phyloP scores from a whole-genome alignment of 2,329 filamentous ascomycete species.

The Trichoderma atrobrunneum region DNA sequence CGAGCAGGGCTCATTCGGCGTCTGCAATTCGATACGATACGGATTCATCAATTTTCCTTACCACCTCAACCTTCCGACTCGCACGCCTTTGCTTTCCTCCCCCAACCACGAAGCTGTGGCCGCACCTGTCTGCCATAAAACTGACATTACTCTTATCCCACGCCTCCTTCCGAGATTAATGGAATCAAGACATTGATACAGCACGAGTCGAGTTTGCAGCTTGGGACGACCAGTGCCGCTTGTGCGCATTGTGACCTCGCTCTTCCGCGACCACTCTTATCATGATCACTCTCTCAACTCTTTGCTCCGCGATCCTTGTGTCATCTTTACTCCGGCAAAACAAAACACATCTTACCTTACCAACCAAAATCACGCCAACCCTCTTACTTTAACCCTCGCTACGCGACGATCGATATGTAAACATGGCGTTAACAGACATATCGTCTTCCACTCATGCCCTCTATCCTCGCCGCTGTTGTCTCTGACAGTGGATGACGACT shows the following conservation, averaged over 20 bases:
- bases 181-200: slow-evolving; percentile 10
- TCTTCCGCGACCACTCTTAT: slow-evolving; percentile 22
- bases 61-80: background rate
- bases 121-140: slow-evolving; percentile 5
- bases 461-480: slow-evolving; percentile 20
- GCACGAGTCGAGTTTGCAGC: background rate
- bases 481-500: slow-evolving; percentile 23
- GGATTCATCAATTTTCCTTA: background rate
- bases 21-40: slow-evolving; percentile 10
- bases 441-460: slow-evolving; percentile 16
- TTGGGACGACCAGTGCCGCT: slow-evolving; percentile 12
- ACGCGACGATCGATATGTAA: slow-evolving; percentile 21
- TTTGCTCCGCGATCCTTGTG: slow-evolving; percentile 26
- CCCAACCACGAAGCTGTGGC: slow-evolving; percentile 2
- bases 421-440: slow-evolving; percentile 20
- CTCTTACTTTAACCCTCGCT: slow-evolving; percentile 8
- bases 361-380: slow-evolving; percentile 4
- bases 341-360: background rate
- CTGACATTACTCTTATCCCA: background rate
- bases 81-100: background rate
- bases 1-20: slow-evolving; percentile 2
- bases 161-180: slow-evolving; percentile 2
- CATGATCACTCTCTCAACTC: slow-evolving; percentile 28
- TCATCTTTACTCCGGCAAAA: slow-evolving; percentile 14
- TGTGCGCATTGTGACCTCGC: background rate